Percentiles rank a stretch among this genome's conserved stretches.
Evolutionary conservation across 257 asterid species (phyloP).

Genomic region (Gentiana dahurica): DNA sequence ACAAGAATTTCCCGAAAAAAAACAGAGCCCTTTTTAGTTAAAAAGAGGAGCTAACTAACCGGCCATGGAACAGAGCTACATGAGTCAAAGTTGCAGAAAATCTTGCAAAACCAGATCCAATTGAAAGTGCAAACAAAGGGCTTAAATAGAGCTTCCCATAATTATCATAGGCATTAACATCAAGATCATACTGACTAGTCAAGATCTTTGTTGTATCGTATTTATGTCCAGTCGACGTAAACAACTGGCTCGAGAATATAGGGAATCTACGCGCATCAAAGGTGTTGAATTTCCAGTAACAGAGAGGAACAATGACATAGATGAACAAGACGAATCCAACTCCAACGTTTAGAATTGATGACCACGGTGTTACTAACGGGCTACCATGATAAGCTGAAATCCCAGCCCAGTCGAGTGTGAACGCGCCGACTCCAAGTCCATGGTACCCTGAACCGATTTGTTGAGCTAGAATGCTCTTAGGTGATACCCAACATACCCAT

Average conservation of each 20-base stretch:
- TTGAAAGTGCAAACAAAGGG: constrained; percentile 91
- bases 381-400: constrained; percentile 98
- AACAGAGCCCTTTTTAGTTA: too few species aligned
- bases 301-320: constrained; percentile 78
- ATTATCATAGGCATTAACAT: constrained; percentile 52
- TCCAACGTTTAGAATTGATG: constrained; percentile 69
- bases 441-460: constrained; percentile 94
- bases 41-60: constrained; percentile 32
- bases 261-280: constrained; percentile 88
- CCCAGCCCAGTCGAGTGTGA: constrained; percentile 99
- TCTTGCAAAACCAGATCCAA: constrained; percentile 95
- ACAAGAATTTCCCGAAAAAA: too few species aligned
- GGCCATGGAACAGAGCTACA: constrained; percentile 84
- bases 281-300: constrained; percentile 91
- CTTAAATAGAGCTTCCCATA: constrained; percentile 95
- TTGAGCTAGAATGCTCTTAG: constrained; percentile 85
- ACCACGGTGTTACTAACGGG: constrained; percentile 86
- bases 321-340: constrained; percentile 83
- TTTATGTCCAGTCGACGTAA: constrained; percentile 57
- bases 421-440: constrained; percentile 97
- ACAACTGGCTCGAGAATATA: constrained; percentile 77
- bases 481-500: constrained; percentile 98
- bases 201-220: constrained; percentile 70
- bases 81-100: constrained; percentile 93
- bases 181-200: constrained; percentile 81